These are phyloP conservation scores for Ascochyta pisi DNA, from an alignment of 2,329 filamentous ascomycete genomes.

Conservation along the genomic window DNA sequence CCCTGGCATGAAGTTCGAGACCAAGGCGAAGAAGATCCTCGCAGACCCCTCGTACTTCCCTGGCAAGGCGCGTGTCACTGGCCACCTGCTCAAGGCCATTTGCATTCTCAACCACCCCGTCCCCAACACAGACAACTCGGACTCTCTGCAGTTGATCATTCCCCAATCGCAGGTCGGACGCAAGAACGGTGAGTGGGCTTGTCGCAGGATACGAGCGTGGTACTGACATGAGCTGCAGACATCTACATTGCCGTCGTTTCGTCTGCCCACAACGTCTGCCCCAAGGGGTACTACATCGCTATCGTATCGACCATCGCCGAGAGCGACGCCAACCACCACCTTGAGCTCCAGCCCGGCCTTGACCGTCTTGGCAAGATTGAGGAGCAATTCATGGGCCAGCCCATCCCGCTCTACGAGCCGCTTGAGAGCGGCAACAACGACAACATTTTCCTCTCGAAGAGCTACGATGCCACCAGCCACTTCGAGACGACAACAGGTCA, in stretches of 20 bases:
- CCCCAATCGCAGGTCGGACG: slow-evolving; percentile 96
- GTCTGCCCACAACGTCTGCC: slow-evolving; percentile 95
- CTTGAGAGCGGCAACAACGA: slow-evolving; percentile 81
- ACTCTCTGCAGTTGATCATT: slow-evolving; percentile 95
- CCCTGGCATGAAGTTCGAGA: slow-evolving; percentile 87
- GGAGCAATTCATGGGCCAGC: slow-evolving; percentile 94
- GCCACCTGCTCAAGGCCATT: slow-evolving; percentile 93
- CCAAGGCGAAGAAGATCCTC: slow-evolving; percentile 94
- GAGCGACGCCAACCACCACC: slow-evolving; percentile 87
- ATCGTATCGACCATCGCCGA: slow-evolving; percentile 98
- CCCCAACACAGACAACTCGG: slow-evolving; percentile 83
- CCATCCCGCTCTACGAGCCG: slow-evolving; percentile 94
- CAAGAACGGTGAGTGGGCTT: slow-evolving; percentile 78
- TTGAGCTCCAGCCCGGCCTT: slow-evolving; percentile 91
- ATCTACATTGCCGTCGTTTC: slow-evolving; percentile 98
- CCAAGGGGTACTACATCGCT: slow-evolving; percentile 98
- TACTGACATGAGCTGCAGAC: slow-evolving; percentile 60
- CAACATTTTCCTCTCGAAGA: slow-evolving; percentile 97
- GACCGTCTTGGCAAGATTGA: slow-evolving; percentile 92
- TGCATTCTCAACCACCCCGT: slow-evolving; percentile 97
- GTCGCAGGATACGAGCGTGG: not conserved
- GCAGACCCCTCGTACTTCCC: slow-evolving; percentile 98
- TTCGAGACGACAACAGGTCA: slow-evolving; percentile 85
- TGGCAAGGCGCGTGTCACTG: slow-evolving; percentile 82
- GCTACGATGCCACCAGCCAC: slow-evolving; percentile 96